These are phyloP conservation scores for Lizonia empirigonia DNA, from an alignment of 2,329 filamentous ascomycete genomes.

Conservation along the genomic window DNA sequence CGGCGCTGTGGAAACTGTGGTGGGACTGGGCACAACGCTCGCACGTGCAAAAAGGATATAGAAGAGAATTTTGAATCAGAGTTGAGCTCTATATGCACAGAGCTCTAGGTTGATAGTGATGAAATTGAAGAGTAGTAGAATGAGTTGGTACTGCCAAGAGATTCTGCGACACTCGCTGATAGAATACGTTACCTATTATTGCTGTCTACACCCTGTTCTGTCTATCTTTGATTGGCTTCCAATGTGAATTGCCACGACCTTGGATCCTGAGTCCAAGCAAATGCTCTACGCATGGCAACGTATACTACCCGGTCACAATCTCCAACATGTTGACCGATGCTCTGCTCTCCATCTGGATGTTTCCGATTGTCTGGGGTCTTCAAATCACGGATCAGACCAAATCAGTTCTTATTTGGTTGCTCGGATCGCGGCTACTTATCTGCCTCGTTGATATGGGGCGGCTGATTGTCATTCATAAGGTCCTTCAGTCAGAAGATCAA, in stretches of 20 bases:
- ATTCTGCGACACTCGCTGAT: no score
- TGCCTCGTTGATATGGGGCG: slow-evolving; percentile 11
- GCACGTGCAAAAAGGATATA: no score
- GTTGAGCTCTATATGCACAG: no score
- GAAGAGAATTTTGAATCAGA: no score
- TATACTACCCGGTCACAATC: slow-evolving; percentile 25
- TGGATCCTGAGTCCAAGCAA: slow-evolving; percentile 15
- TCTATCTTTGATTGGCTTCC: neutral
- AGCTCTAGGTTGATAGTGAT: no score
- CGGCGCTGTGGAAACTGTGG: no score
- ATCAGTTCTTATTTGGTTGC: slow-evolving; percentile 19
- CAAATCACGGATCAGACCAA: neutral
- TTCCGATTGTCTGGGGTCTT: neutral
- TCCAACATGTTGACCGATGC: slow-evolving; percentile 33
- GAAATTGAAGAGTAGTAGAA: no score
- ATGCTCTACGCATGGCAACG: slow-evolving; percentile 22
- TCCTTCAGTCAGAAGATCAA: slow-evolving; percentile 12
- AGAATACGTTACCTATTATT: no score
- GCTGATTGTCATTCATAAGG: slow-evolving; percentile 6
- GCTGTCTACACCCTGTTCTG: neutral
- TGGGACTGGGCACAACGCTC: no score
- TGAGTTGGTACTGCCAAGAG: no score
- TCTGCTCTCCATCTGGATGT: slow-evolving; percentile 23
- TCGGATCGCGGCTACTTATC: slow-evolving; percentile 16
- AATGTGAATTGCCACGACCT: neutral